These are phyloP conservation scores for Xylaria castorea DNA, from an alignment of 495 filamentous ascomycete genomes.

Conservation along the genomic window DNA sequence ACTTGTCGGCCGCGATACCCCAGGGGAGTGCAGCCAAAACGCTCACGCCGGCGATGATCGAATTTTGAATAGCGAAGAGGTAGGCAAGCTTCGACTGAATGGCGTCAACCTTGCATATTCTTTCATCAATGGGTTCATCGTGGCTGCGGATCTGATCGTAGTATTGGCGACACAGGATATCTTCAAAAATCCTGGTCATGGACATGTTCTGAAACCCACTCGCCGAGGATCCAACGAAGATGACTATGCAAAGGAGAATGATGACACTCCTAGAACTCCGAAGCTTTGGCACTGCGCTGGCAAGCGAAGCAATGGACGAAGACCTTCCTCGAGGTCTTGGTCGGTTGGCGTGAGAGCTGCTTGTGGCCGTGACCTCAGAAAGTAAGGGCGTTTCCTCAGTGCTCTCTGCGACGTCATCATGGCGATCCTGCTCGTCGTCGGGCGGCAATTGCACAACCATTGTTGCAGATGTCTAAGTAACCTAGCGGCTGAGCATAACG, in stretches of 20 bases:
- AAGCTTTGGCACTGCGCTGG: constrained; percentile 7
- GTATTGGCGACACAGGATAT: constrained; percentile 47
- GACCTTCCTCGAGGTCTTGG: neutral
- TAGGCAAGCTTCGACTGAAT: constrained; percentile 46
- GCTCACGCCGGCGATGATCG: constrained; percentile 33
- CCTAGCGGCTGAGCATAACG: neutral
- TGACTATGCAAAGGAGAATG: constrained; percentile 25
- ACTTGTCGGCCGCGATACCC: constrained; percentile 41
- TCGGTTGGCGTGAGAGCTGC: neutral
- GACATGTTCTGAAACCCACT: constrained; percentile 37
- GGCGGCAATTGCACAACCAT: constrained; percentile 19
- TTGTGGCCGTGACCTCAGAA: neutral
- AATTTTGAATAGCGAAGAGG: constrained; percentile 38
- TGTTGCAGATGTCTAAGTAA: neutral
- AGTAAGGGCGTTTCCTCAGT: constrained; percentile 24
- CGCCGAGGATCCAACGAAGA: constrained; percentile 31
- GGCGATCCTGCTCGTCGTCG: neutral
- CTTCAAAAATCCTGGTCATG: constrained; percentile 48
- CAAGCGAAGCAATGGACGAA: neutral
- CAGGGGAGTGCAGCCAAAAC: constrained; percentile 38
- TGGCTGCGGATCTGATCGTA: constrained; percentile 34
- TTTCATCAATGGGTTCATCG: constrained; percentile 41
- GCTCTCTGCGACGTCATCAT: constrained; percentile 14
- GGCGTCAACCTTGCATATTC: constrained; percentile 42
- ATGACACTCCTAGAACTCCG: constrained; percentile 25